Evolutionary conservation across 768 basidiomycete genomes (phyloP).

Genomic region (Mrakia blollopis): DNA sequence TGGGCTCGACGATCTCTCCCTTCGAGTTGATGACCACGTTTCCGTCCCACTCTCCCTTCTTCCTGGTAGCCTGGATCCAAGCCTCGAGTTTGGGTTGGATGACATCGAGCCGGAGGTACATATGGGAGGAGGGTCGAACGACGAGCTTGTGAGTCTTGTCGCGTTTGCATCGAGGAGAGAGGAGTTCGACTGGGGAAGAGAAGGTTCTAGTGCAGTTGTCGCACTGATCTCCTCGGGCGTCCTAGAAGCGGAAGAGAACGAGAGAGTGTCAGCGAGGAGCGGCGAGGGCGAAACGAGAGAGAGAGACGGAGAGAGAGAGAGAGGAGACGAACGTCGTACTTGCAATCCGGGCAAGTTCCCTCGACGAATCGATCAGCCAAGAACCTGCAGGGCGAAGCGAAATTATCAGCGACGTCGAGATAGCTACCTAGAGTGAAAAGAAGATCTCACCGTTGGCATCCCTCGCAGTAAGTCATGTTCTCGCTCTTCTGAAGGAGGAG

Average conservation of each 20-base stretch:
- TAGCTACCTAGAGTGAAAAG: too few species aligned
- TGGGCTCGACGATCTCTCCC: conserved; percentile 81
- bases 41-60: conserved; percentile 81
- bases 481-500: conserved; percentile 75
- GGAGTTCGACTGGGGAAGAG: conserved; percentile 78
- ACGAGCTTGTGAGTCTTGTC: conserved; percentile 72
- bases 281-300: not conserved
- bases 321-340: conserved; percentile 59
- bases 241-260: conserved; percentile 49
- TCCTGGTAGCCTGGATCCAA: conserved; percentile 77
- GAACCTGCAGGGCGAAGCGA: conserved; percentile 49
- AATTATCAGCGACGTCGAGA: conserved; percentile 6
- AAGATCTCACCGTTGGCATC: conserved; percentile 65
- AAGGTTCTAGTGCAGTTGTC: conserved; percentile 87
- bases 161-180: conserved; percentile 90
- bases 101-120: conserved; percentile 80
- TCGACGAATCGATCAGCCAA: conserved; percentile 96
- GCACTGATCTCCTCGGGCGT: conserved; percentile 97
- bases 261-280: not conserved
- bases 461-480: conserved; percentile 92
- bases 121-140: conserved; percentile 74
- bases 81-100: conserved; percentile 77
- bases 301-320: not conserved
- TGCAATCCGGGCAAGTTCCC: conserved; percentile 93
- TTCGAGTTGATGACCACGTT: conserved; percentile 86